phyloP scores from a whole-genome alignment of 768 basidiomycete species.

The Obba rivulosa region DNA sequence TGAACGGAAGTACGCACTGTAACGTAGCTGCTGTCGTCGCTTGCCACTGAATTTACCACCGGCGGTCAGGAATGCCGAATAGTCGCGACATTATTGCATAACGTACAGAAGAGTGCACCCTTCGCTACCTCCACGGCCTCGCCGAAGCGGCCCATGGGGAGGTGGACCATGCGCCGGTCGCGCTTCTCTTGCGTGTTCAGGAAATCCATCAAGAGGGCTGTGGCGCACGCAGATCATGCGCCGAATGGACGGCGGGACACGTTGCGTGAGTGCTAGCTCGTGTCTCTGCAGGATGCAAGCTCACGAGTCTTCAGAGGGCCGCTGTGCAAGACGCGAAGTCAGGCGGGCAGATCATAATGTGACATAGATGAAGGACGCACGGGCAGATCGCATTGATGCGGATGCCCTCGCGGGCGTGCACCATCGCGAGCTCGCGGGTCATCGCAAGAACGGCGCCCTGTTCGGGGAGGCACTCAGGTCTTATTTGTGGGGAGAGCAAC shows the following conservation, averaged over 20 bases:
- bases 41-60: conserved; percentile 54
- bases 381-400: conserved; percentile 95
- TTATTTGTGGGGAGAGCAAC: neutral
- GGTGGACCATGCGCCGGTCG: conserved; percentile 81
- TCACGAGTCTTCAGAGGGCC: conserved; percentile 93
- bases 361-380: conserved; percentile 40
- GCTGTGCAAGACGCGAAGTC: conserved; percentile 32
- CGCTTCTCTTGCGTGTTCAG: conserved; percentile 94
- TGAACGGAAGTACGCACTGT: conserved; percentile 82
- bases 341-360: conserved; percentile 3
- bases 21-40: conserved; percentile 93
- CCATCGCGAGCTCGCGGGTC: conserved; percentile 96
- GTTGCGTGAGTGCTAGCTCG: too few relatives aligned
- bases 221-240: too few relatives aligned
- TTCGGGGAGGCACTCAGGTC: neutral
- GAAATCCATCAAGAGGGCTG: conserved; percentile 97
- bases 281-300: conserved; percentile 18
- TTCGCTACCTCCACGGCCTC: conserved; percentile 94
- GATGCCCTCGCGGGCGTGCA: conserved; percentile 96
- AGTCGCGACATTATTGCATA: neutral
- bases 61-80: neutral
- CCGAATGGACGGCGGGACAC: neutral
- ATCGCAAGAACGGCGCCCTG: conserved; percentile 97
- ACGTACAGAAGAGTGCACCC: conserved; percentile 88
- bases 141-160: conserved; percentile 97